Evolutionary conservation across 139 green algal genomes (phyloP).

Genomic region (Coccomyxa sp.): DNA sequence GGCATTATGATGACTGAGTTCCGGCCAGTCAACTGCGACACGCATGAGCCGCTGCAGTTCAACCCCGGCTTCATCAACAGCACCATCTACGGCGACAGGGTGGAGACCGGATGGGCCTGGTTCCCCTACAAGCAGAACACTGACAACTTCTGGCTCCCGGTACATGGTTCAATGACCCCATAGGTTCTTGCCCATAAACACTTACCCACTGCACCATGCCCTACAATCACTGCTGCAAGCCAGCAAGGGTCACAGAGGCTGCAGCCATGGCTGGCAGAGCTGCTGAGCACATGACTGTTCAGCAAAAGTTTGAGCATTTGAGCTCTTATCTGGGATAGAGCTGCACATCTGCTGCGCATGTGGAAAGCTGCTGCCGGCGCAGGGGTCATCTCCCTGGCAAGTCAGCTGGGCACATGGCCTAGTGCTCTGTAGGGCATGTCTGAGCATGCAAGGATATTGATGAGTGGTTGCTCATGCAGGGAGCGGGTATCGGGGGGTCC

Average conservation of each 20-base stretch:
- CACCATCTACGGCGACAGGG: conserved; percentile 25
- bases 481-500: conserved; percentile 19
- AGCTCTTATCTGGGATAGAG: neutral
- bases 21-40: conserved; percentile 24
- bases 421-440: neutral
- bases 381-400: neutral
- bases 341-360: neutral
- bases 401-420: neutral
- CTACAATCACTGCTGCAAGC: neutral
- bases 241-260: neutral
- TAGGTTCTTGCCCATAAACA: neutral
- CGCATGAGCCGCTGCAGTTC: conserved; percentile 10
- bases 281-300: neutral
- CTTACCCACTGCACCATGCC: neutral
- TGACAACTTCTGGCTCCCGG: neutral
- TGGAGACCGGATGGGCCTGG: conserved; percentile 28
- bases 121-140: conserved; percentile 25
- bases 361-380: neutral
- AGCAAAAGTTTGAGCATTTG: neutral
- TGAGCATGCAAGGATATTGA: neutral
- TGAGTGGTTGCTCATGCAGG: conserved; percentile 1
- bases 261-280: neutral
- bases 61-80: conserved; percentile 15
- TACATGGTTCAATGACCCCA: neutral
- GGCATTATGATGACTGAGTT: conserved; percentile 12